These are phyloP conservation scores for Phyllachora maydis DNA, from an alignment of 2,329 filamentous ascomycete genomes.

Conservation along the genomic window DNA sequence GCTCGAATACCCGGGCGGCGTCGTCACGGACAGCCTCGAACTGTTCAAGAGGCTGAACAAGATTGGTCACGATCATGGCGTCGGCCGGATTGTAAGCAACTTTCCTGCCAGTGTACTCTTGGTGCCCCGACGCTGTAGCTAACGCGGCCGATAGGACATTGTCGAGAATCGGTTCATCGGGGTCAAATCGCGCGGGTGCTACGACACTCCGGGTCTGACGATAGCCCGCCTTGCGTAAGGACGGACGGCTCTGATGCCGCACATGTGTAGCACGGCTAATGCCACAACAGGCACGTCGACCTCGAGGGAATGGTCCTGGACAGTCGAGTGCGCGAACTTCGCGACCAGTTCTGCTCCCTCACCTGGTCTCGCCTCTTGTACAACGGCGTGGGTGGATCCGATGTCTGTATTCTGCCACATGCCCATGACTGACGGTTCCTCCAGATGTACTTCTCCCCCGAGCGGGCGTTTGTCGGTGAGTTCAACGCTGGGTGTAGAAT, in stretches of 20 bases:
- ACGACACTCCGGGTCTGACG: slow-evolving; percentile 25
- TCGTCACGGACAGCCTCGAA: slow-evolving; percentile 51
- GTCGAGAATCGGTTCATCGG: slow-evolving; percentile 57
- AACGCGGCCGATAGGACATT: too few relatives aligned
- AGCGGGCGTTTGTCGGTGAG: slow-evolving; percentile 35
- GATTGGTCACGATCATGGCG: slow-evolving; percentile 50
- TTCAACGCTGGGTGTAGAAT: too few relatives aligned
- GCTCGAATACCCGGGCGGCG: slow-evolving; percentile 57
- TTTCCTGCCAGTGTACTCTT: too few relatives aligned
- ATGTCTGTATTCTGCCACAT: too few relatives aligned
- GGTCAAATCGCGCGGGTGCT: slow-evolving; percentile 64
- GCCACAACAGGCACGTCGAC: too few relatives aligned
- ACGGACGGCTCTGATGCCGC: too few relatives aligned
- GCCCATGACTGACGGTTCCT: too few relatives aligned
- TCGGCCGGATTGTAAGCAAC: slow-evolving; percentile 67
- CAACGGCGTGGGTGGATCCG: slow-evolving; percentile 21
- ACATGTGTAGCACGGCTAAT: too few relatives aligned
- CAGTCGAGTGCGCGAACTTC: slow-evolving; percentile 32
- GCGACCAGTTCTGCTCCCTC: slow-evolving; percentile 34
- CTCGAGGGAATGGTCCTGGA: slow-evolving; percentile 29
- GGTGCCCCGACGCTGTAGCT: too few relatives aligned
- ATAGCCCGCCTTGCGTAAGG: slow-evolving; percentile 15
- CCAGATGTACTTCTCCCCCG: slow-evolving; percentile 34
- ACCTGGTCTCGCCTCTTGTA: slow-evolving; percentile 23
- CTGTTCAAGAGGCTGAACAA: slow-evolving; percentile 53